phyloP scores from a whole-genome alignment of 2,329 filamentous ascomycete genomes.

The Lachnellula hyalina region DNA sequence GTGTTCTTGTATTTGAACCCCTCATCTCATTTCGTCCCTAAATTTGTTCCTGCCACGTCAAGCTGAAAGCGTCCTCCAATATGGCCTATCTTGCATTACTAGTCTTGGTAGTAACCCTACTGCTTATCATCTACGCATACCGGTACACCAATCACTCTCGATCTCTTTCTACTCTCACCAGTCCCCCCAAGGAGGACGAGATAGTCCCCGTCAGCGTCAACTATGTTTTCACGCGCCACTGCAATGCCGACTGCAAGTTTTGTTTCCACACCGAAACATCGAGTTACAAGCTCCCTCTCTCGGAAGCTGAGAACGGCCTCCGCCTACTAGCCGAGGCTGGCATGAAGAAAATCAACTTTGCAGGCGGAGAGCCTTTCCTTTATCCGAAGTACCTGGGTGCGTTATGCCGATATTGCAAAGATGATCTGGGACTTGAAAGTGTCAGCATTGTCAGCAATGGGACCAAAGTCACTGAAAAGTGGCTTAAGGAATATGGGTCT shows the following conservation, averaged over 20 bases:
- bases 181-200: neutral
- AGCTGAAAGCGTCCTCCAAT: neutral
- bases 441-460: slow-evolving; percentile 52
- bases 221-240: slow-evolving; percentile 42
- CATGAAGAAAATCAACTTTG: slow-evolving; percentile 52
- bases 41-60: neutral
- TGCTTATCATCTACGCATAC: neutral
- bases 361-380: slow-evolving; percentile 50
- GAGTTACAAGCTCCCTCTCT: slow-evolving; percentile 38
- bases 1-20: neutral
- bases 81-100: neutral
- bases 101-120: neutral
- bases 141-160: neutral
- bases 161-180: neutral
- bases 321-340: slow-evolving; percentile 42
- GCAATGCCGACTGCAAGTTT: slow-evolving; percentile 46
- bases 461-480: slow-evolving; percentile 40
- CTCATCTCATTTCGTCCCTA: neutral
- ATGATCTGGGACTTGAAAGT: slow-evolving; percentile 43
- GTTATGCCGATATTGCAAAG: slow-evolving; percentile 44
- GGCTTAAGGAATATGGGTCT: slow-evolving; percentile 37
- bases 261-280: slow-evolving; percentile 52
- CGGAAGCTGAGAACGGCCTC: slow-evolving; percentile 41
- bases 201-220: slow-evolving; percentile 39
- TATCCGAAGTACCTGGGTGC: slow-evolving; percentile 40